phyloP scores from a whole-genome alignment of 306 rosid species.

The Pyrus betulifolia region DNA sequence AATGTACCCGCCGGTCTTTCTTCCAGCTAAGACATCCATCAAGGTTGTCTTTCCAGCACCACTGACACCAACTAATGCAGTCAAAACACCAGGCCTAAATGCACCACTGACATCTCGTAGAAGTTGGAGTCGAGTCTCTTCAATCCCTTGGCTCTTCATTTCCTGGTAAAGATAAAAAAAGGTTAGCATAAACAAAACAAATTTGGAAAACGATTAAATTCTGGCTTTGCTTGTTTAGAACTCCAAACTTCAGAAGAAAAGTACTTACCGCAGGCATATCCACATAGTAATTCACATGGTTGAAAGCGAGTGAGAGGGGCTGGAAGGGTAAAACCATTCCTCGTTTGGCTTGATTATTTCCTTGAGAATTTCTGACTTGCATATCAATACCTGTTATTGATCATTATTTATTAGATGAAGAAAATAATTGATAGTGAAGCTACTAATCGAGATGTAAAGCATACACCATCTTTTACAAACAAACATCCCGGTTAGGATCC shows the following conservation, averaged over 20 bases:
- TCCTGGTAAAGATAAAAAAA: constrained; percentile 4
- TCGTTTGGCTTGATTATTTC: not conserved
- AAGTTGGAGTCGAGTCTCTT: constrained; percentile 11
- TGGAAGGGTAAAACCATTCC: constrained; percentile 18
- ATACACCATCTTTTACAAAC: not conserved
- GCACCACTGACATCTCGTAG: constrained; percentile 20
- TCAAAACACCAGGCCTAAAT: constrained; percentile 28
- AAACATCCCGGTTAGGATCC: not conserved
- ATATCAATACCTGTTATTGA: constrained; percentile 4
- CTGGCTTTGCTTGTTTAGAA: not conserved
- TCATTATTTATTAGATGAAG: not conserved
- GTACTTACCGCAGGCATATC: constrained; percentile 17
- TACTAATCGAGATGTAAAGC: not conserved
- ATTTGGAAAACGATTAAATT: not conserved
- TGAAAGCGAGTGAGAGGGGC: constrained; percentile 18
- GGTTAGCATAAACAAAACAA: not conserved
- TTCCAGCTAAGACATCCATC: constrained; percentile 38
- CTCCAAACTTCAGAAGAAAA: not conserved
- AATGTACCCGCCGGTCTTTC: constrained; percentile 31
- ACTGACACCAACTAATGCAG: constrained; percentile 31
- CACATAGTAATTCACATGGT: constrained; percentile 17
- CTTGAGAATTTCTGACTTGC: constrained; percentile 13
- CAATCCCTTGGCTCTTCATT: constrained; percentile 14
- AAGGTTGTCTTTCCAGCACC: constrained; percentile 40
- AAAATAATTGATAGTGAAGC: not conserved